phyloP scores from a whole-genome alignment of 257 asterid species.

The Plantago ovata region DNA sequence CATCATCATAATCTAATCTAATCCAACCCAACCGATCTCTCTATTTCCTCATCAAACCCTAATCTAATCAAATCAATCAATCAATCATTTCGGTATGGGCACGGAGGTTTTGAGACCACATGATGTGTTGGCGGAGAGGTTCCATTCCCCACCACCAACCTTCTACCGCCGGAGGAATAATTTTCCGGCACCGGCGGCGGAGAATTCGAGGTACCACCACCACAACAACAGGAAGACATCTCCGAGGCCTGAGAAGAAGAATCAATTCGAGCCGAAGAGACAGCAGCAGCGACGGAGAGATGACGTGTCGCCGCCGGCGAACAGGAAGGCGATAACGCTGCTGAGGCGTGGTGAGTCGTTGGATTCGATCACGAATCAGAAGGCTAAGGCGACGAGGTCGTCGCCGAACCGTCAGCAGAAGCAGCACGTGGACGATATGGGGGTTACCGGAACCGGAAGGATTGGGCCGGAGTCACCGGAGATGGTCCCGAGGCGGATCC shows the following conservation, averaged over 20 bases:
- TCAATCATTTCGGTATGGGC: no score
- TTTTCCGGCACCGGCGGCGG: background rate
- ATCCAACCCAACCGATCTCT: no score
- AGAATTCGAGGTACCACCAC: background rate
- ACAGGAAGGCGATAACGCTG: conserved; percentile 11
- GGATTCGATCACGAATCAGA: conserved; percentile 35
- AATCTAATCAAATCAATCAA: background rate
- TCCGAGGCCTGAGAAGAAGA: conserved; percentile 13
- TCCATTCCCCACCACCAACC: conserved; percentile 4
- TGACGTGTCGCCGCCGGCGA: conserved; percentile 7
- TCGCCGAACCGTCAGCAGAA: conserved; percentile 13
- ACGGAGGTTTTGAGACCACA: conserved; percentile 30
- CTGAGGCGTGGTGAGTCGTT: conserved; percentile 38
- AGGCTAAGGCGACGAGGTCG: conserved; percentile 17
- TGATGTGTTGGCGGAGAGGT: conserved; percentile 16
- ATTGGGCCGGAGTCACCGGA: conserved; percentile 41
- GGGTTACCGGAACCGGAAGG: conserved; percentile 25
- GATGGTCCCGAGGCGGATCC: conserved; percentile 39
- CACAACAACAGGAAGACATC: conserved; percentile 9
- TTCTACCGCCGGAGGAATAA: conserved; percentile 18
- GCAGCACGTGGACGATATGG: conserved; percentile 37
- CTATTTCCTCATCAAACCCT: no score
- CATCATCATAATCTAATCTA: no score
- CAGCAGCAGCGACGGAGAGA: conserved; percentile 1
- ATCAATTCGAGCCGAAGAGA: background rate